These are phyloP conservation scores for Metarhizium album DNA, from an alignment of 2,329 filamentous ascomycete species.

Conservation along the genomic window DNA sequence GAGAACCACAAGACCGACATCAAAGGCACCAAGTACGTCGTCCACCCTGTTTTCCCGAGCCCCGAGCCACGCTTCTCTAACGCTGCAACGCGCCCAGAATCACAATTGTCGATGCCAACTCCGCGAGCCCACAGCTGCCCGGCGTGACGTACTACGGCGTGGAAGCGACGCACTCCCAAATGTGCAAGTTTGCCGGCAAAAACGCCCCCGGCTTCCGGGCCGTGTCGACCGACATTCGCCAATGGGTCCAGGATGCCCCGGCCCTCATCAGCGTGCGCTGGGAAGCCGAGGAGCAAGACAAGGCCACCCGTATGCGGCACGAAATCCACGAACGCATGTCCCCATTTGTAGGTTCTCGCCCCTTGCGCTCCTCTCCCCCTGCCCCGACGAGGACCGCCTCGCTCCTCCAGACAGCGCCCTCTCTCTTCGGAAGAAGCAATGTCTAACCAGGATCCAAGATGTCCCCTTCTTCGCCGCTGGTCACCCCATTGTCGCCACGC, in stretches of 20 bases:
- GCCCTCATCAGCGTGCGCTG: slow-evolving; percentile 45
- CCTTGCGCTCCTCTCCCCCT: too few relatives aligned
- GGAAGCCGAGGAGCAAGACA: slow-evolving; percentile 48
- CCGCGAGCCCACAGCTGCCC: slow-evolving; percentile 57
- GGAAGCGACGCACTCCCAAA: slow-evolving; percentile 58
- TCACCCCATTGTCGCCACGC: neutral
- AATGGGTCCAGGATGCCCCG: slow-evolving; percentile 45
- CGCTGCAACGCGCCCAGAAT: slow-evolving; percentile 18
- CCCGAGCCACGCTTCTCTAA: neutral
- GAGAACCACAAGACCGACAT: slow-evolving; percentile 63
- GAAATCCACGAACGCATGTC: slow-evolving; percentile 35
- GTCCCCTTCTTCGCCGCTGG: neutral
- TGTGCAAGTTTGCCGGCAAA: slow-evolving; percentile 60
- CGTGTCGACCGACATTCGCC: slow-evolving; percentile 35
- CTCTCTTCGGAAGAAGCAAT: neutral
- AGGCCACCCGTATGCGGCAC: slow-evolving; percentile 28
- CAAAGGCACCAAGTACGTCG: slow-evolving; percentile 45
- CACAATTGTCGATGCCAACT: slow-evolving; percentile 58
- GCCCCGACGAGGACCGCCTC: too few relatives aligned
- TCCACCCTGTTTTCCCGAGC: neutral
- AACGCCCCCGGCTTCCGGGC: slow-evolving; percentile 54
- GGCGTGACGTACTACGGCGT: slow-evolving; percentile 66
- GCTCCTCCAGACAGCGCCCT: too few relatives aligned
- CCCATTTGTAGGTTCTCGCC: slow-evolving; percentile 11
- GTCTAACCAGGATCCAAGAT: neutral